These are phyloP conservation scores for Ceratobasidium sp. DNA, from an alignment of 1,284 basidiomycete genomes.

Conservation along the genomic window DNA sequence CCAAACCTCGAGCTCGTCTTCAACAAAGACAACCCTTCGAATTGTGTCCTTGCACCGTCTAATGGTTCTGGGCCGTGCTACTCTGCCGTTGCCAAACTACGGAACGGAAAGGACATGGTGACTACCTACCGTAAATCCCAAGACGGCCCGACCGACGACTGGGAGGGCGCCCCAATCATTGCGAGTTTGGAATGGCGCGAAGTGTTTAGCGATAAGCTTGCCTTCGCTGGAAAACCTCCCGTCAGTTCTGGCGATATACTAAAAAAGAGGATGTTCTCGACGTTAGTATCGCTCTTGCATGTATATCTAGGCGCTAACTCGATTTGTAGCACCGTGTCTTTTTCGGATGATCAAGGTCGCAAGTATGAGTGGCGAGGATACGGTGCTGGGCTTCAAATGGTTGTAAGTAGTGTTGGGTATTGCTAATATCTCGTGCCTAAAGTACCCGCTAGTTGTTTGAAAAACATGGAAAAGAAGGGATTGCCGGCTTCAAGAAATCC, in stretches of 20 bases:
- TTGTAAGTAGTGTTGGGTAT: constrained; percentile 20
- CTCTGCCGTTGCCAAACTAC: constrained; percentile 4
- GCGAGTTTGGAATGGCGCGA: constrained; percentile 22
- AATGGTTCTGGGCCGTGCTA: constrained; percentile 14
- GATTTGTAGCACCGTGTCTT: constrained; percentile 28
- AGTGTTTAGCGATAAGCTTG: constrained; percentile 30
- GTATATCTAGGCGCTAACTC: background rate
- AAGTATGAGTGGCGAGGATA: constrained; percentile 47
- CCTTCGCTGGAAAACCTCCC: background rate
- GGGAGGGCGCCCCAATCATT: constrained; percentile 30
- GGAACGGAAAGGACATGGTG: constrained; percentile 17
- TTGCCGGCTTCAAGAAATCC: constrained; percentile 37
- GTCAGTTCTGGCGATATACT: constrained; percentile 6
- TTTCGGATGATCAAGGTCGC: constrained; percentile 46
- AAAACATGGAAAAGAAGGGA: constrained; percentile 10
- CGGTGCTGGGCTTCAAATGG: constrained; percentile 43
- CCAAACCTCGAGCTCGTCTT: constrained; percentile 39
- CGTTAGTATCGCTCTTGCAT: background rate
- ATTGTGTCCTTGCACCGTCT: constrained; percentile 16
- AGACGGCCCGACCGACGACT: constrained; percentile 7
- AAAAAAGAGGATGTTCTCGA: constrained; percentile 23
- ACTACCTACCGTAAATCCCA: constrained; percentile 38
- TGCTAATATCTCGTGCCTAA: too few relatives aligned
- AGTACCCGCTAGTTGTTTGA: constrained; percentile 1
- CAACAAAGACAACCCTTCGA: constrained; percentile 38